Conservation (phyloP, 2,329 filamentous ascomycete species). For the Cylindrodendrum hubeiense region DNA sequence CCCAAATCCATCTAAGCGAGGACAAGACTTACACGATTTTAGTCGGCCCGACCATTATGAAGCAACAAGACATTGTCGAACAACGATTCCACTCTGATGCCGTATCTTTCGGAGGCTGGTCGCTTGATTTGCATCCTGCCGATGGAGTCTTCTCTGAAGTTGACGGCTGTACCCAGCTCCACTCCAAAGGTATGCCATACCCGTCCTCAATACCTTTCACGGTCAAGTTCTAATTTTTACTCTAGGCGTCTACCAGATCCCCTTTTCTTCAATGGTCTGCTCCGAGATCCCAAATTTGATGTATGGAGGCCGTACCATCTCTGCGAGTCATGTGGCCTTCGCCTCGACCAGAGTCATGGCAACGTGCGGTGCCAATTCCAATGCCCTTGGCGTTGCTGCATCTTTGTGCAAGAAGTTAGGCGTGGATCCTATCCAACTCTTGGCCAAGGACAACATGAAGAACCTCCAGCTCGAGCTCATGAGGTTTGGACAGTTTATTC, state of each 20-base stretch:
- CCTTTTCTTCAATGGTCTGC: constrained; percentile 42
- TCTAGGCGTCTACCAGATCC: constrained; percentile 39
- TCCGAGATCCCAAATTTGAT: constrained; percentile 41
- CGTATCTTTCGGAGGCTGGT: constrained; percentile 42
- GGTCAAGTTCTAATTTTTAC: not conserved
- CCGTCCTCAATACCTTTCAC: not conserved
- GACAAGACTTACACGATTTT: not conserved
- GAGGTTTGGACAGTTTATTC: constrained; percentile 41
- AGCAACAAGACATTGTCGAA: constrained; percentile 42
- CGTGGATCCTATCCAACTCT: constrained; percentile 35
- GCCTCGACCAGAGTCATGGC: constrained; percentile 44
- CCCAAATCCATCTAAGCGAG: not conserved
- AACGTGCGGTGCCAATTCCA: constrained; percentile 40
- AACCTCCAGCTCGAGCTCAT: constrained; percentile 39
- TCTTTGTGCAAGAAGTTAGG: constrained; percentile 35
- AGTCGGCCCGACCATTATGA: constrained; percentile 41
- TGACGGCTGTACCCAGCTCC: constrained; percentile 42
- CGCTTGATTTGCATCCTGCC: constrained; percentile 42
- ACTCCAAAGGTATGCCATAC: constrained; percentile 31
- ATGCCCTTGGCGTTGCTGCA: constrained; percentile 38
- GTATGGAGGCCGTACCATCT: constrained; percentile 43
- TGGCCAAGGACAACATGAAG: constrained; percentile 40
- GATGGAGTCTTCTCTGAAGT: constrained; percentile 44
- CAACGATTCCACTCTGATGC: constrained; percentile 40
- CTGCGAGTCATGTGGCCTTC: constrained; percentile 40